phyloP scores from a whole-genome alignment of 805 yeast genomes.

The Yarrowia divulgata region DNA sequence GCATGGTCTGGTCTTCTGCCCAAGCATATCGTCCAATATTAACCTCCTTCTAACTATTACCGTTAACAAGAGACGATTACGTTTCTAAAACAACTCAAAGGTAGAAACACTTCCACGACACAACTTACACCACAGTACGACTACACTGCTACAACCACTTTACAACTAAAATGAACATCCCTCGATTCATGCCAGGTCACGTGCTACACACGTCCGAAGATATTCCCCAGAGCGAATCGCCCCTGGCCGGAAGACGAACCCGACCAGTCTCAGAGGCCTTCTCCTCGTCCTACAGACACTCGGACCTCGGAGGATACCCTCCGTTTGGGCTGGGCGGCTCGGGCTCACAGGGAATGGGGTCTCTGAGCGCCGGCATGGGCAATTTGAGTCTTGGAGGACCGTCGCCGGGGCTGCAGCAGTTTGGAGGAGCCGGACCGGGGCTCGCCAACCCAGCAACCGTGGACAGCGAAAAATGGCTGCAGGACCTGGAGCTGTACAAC shows the following conservation, averaged over 20 bases:
- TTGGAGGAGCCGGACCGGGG: slow-evolving; percentile 1
- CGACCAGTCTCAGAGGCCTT: slow-evolving; percentile 35
- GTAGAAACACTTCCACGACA: neutral
- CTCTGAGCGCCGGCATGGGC: slow-evolving; percentile 32
- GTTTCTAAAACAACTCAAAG: slow-evolving; percentile 21
- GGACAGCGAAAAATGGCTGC: slow-evolving; percentile 46
- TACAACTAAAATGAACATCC: slow-evolving; percentile 26
- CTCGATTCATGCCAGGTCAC: slow-evolving; percentile 38
- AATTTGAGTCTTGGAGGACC: slow-evolving; percentile 28
- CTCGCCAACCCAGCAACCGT: slow-evolving; percentile 2
- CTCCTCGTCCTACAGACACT: slow-evolving; percentile 36
- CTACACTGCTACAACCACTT: neutral
- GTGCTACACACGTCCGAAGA: slow-evolving; percentile 36
- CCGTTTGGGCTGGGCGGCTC: slow-evolving; percentile 27
- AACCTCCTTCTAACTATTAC: neutral
- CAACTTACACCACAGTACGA: neutral
- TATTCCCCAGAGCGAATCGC: slow-evolving; percentile 33
- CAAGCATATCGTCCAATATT: too few relatives aligned
- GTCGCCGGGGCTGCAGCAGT: slow-evolving; percentile 12
- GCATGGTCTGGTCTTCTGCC: neutral
- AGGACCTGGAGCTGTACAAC: slow-evolving; percentile 49
- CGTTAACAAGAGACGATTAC: slow-evolving; percentile 3
- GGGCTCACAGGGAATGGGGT: slow-evolving; percentile 6
- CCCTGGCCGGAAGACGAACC: slow-evolving; percentile 29
- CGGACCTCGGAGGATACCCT: slow-evolving; percentile 36